Evolutionary conservation across 805 yeast genomes (phyloP).

Genomic region (fission yeast (Schizosaccharomyces pombe)): DNA sequence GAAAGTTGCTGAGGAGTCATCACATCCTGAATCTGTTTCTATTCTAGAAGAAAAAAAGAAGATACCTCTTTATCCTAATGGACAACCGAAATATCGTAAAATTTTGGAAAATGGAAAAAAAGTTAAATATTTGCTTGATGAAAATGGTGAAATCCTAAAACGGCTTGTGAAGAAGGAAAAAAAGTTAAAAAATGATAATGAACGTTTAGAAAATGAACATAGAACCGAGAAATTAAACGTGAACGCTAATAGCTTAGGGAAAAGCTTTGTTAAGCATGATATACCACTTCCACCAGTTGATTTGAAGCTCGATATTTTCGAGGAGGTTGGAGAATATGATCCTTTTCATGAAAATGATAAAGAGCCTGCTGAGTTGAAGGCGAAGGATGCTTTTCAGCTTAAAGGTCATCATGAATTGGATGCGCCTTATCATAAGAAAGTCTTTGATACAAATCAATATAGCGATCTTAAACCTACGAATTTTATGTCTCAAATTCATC

Average conservation of each 20-base stretch:
- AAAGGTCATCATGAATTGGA: background rate
- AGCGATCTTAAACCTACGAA: background rate
- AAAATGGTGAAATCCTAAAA: background rate
- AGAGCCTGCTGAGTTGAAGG: background rate
- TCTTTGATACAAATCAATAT: background rate
- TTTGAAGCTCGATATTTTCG: background rate
- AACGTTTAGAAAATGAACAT: background rate
- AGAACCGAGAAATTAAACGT: background rate
- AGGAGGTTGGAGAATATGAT: background rate
- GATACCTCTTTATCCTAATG: background rate
- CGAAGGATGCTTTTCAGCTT: background rate
- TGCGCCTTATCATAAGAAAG: background rate
- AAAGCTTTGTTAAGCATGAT: background rate
- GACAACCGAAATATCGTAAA: background rate
- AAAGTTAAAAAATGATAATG: background rate
- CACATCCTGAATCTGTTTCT: background rate
- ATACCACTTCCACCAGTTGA: background rate
- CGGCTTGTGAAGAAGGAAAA: conserved; percentile 2
- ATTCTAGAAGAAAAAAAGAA: background rate
- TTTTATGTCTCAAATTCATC: background rate
- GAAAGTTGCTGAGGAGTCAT: background rate
- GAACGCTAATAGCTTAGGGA: too few species aligned
- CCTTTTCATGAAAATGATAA: conserved; percentile 1
- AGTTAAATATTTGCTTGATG: background rate
- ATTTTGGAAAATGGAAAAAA: background rate